Percentiles rank a stretch among this genome's conserved stretches.
These are phyloP conservation scores for Hanseniaspora gamundiae DNA, from an alignment of 1,139 yeast genomes.

Conservation along the genomic window DNA sequence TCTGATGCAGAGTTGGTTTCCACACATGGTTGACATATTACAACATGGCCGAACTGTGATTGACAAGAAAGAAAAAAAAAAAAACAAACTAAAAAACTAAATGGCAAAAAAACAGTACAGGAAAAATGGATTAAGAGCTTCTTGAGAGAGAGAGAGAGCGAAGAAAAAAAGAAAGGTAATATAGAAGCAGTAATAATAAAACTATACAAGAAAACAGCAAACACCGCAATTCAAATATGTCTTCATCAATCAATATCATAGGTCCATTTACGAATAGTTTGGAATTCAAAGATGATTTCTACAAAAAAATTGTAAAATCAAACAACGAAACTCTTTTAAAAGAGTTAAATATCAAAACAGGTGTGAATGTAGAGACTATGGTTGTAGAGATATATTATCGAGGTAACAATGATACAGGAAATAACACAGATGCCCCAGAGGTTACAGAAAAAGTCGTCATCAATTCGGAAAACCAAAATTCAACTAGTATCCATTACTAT, in stretches of 20 bases:
- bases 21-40: too few species aligned
- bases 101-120: too few species aligned
- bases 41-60: too few species aligned
- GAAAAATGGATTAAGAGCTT: too few species aligned
- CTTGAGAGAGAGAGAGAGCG: too few species aligned
- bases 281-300: background rate
- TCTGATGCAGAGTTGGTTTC: too few species aligned
- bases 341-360: background rate
- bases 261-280: background rate
- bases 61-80: too few species aligned
- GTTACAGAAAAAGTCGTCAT: background rate
- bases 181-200: background rate
- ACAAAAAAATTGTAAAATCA: background rate
- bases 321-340: background rate
- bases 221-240: too few species aligned
- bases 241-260: background rate
- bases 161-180: too few species aligned
- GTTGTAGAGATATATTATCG: background rate
- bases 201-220: background rate
- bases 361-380: background rate
- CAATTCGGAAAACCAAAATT: background rate
- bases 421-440: too few species aligned
- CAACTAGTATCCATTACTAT: background rate
- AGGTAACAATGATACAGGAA: background rate
- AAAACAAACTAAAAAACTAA: too few species aligned